Conservation (phyloP, 768 basidiomycete genomes). For the Lactarius deliciosus region DNA sequence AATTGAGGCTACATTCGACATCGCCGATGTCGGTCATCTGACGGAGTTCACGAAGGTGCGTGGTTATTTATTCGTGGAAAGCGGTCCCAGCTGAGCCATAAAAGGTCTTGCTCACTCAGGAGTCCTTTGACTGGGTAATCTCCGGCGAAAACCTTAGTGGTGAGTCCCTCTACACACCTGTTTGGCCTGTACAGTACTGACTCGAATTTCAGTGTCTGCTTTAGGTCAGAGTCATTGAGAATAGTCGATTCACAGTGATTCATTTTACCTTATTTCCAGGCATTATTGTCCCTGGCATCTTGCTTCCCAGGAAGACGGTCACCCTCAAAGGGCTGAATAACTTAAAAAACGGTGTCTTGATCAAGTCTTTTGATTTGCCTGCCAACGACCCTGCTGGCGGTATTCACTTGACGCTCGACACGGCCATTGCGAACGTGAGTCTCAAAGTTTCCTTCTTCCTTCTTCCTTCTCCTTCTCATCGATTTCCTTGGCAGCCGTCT, state of each 20-base stretch:
- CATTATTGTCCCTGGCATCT: slow-evolving; percentile 56
- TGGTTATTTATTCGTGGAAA: neutral
- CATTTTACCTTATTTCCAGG: slow-evolving; percentile 38
- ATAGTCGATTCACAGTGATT: neutral
- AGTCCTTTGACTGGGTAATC: slow-evolving; percentile 70
- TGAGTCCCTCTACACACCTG: slow-evolving; percentile 31
- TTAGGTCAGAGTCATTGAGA: slow-evolving; percentile 44
- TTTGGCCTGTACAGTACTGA: neutral
- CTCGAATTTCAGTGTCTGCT: slow-evolving; percentile 46
- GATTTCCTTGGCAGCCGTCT: slow-evolving; percentile 50
- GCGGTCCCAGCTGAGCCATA: neutral
- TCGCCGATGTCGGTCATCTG: slow-evolving; percentile 55
- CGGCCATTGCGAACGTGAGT: slow-evolving; percentile 58
- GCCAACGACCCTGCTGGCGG: slow-evolving; percentile 70
- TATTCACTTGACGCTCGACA: slow-evolving; percentile 63
- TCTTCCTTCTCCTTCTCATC: slow-evolving; percentile 6
- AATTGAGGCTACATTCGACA: slow-evolving; percentile 53
- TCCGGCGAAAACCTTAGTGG: slow-evolving; percentile 62
- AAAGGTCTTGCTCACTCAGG: slow-evolving; percentile 57
- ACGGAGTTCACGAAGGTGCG: slow-evolving; percentile 63
- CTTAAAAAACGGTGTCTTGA: slow-evolving; percentile 58
- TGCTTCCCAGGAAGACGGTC: slow-evolving; percentile 55
- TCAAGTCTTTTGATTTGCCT: slow-evolving; percentile 69
- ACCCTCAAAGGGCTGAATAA: slow-evolving; percentile 71
- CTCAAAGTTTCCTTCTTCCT: neutral